Percentiles rank a stretch among this genome's conserved stretches.
Evolutionary conservation across 1,284 basidiomycete genomes (phyloP).

Genomic region (Fistulina hepatica): DNA sequence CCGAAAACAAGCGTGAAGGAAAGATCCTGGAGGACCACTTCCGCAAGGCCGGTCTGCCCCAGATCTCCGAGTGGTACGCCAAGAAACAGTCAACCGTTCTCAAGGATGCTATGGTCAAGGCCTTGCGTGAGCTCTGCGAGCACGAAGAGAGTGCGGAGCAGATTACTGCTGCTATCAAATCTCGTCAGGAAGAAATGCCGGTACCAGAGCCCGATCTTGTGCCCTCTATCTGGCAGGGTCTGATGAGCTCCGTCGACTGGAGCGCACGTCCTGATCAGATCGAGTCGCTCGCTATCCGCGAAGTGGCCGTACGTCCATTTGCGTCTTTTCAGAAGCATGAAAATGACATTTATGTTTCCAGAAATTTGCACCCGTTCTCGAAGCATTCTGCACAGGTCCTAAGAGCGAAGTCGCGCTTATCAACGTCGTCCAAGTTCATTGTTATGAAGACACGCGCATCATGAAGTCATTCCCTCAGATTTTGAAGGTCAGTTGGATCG

Average conservation of each 20-base stretch:
- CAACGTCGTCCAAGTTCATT: conserved; percentile 89
- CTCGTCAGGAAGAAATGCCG: conserved; percentile 53
- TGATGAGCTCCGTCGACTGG: conserved; percentile 83
- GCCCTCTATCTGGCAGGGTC: conserved; percentile 83
- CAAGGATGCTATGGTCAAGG: conserved; percentile 55
- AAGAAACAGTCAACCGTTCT: conserved; percentile 74
- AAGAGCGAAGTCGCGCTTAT: conserved; percentile 89
- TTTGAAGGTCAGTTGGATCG: conserved; percentile 53
- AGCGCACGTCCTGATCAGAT: conserved; percentile 82
- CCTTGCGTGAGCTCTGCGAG: conserved; percentile 49
- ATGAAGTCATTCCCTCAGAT: conserved; percentile 92
- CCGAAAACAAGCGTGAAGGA: conserved; percentile 65
- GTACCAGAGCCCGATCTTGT: conserved; percentile 79
- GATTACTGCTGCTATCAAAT: conserved; percentile 69
- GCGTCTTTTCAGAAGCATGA: conserved; percentile 3
- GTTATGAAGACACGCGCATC: conserved; percentile 88
- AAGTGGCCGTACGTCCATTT: conserved; percentile 58
- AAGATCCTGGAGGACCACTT: conserved; percentile 78
- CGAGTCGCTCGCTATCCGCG: conserved; percentile 72
- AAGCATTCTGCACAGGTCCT: conserved; percentile 77
- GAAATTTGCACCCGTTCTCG: conserved; percentile 77
- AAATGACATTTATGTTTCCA: conserved; percentile 23
- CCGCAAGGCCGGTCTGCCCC: conserved; percentile 63
- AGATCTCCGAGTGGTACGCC: conserved; percentile 85
- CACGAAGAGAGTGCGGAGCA: conserved; percentile 54